These are phyloP conservation scores for Pseudonectria buxi DNA, from an alignment of 2,329 filamentous ascomycete genomes.

Conservation along the genomic window DNA sequence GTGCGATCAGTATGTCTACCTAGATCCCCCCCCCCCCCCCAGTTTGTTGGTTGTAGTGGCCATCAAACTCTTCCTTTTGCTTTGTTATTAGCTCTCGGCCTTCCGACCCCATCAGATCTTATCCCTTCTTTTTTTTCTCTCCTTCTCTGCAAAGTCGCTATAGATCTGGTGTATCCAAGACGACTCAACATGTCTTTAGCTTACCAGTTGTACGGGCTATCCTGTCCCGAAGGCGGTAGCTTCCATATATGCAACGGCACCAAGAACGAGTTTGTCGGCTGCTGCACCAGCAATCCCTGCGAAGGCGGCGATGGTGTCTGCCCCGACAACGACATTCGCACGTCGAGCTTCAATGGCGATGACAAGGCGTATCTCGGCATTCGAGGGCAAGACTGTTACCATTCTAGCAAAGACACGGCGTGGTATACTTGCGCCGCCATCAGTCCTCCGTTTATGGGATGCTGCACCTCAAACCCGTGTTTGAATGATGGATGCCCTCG, in stretches of 20 bases:
- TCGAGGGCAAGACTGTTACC: constrained; percentile 27
- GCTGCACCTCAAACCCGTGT: constrained; percentile 26
- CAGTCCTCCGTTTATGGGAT: constrained; percentile 33
- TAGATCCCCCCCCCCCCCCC: no score
- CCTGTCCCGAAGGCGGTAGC: constrained; percentile 26
- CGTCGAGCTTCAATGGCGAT: constrained; percentile 25
- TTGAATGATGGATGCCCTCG: constrained; percentile 6
- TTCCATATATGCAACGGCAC: constrained; percentile 33
- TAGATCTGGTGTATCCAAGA: background rate
- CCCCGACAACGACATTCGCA: constrained; percentile 21
- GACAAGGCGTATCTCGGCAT: constrained; percentile 22
- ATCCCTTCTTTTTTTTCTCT: constrained; percentile 1
- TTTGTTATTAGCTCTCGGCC: no score
- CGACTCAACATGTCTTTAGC: constrained; percentile 9
- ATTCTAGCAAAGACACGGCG: constrained; percentile 8
- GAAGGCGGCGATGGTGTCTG: constrained; percentile 24
- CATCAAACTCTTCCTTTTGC: no score
- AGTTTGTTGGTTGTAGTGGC: no score
- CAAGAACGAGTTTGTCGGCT: constrained; percentile 31
- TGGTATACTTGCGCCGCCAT: constrained; percentile 31
- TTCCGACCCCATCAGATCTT: no score
- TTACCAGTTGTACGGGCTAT: constrained; percentile 18
- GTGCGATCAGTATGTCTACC: no score
- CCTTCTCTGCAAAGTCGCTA: background rate
- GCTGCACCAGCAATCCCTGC: constrained; percentile 33